These are phyloP conservation scores for Chrysopogon serrulatus DNA, from an alignment of 176 grass and related monocot genomes.

Conservation along the genomic window DNA sequence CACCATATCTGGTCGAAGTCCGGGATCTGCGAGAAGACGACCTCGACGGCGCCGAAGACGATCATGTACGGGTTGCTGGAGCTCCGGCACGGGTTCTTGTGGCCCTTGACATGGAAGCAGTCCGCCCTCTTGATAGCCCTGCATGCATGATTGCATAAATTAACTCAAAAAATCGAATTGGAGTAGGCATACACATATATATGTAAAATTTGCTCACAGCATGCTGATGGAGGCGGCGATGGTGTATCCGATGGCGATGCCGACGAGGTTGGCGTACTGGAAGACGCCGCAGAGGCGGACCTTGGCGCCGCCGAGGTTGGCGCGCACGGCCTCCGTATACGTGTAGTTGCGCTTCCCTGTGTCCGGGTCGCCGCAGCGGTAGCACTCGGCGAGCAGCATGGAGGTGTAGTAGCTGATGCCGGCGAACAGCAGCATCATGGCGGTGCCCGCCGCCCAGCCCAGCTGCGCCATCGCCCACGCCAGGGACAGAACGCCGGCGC, in stretches of 20 bases:
- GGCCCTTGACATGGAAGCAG: conserved; percentile 54
- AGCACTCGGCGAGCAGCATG: conserved; percentile 79
- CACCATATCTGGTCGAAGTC: conserved; percentile 83
- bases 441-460: conserved; percentile 67
- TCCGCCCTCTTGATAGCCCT: conserved; percentile 51
- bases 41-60: conserved; percentile 44
- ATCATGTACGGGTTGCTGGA: conserved; percentile 68
- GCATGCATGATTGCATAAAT: neutral
- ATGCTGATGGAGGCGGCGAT: conserved; percentile 76
- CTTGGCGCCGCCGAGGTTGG: conserved; percentile 59
- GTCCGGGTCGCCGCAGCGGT: conserved; percentile 61
- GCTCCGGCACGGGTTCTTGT: conserved; percentile 21
- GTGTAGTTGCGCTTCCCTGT: conserved; percentile 89
- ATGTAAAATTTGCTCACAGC: conserved; percentile 16
- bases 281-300: conserved; percentile 51
- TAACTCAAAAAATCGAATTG: no score
- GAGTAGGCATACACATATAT: no score
- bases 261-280: conserved; percentile 73
- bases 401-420: conserved; percentile 93
- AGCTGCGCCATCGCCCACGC: conserved; percentile 95
- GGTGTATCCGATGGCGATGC: conserved; percentile 70
- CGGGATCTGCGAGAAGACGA: conserved; percentile 61
- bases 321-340: conserved; percentile 83
- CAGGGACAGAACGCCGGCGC: conserved; percentile 80
- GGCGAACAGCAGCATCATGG: conserved; percentile 82